Base-by-base conservation (phyloP, 163 green algal genomes). In the Scenedesmus sp. region DNA sequence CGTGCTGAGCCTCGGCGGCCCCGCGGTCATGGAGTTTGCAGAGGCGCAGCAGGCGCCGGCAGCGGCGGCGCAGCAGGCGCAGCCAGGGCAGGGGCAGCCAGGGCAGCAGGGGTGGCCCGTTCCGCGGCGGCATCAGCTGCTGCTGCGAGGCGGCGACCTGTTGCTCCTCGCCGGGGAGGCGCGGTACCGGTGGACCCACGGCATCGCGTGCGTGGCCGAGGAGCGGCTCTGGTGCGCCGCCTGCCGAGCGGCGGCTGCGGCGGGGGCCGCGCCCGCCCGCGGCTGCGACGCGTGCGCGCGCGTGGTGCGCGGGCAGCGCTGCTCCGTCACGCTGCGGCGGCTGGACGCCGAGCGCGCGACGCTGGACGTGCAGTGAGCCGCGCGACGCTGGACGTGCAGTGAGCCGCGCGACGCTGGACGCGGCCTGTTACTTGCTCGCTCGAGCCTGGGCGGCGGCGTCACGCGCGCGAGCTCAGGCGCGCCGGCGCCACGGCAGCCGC, bases 61-160 rank as follows among this genome's bases (percentile, higher is more conserved):
- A 51, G n/a, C 22, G 34, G 33, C 6, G 56, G 31, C 14, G 58
- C 53, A 69, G 54, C 70, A 60, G 60, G 60, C 74, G 48, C 75
- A 70, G 75, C 47, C 47, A 50, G 34, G 62, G 26, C 53, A 78
- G 10, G 15, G 33, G 20, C 22, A 34, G 53, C 53, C 2, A 17
- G 5, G 47, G 34, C 51, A 70, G 36, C 42, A 48, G 20, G 5
- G 17, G 34, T 20, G 62, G 34, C 24, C 60, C n/a, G 1, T 58
- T 17, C 45, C 58, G 31, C 44, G 58, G 56, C 26, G 26, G 31
- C 34, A 58, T 1, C 70, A 78, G 70, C 34, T 86, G 53, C 60
- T 88, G 58, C 76, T 88, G 57, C 57, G 78, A 31, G 79, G 79
- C 2, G 84, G 84, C 4, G 84, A 88, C 65, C 29, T 86, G 50